A percentile compares a stretch with the other conserved stretches of the same genome.
Evolutionary conservation across 2,329 filamentous ascomycete genomes (phyloP).

Genomic region (Microascus cirrosus): DNA sequence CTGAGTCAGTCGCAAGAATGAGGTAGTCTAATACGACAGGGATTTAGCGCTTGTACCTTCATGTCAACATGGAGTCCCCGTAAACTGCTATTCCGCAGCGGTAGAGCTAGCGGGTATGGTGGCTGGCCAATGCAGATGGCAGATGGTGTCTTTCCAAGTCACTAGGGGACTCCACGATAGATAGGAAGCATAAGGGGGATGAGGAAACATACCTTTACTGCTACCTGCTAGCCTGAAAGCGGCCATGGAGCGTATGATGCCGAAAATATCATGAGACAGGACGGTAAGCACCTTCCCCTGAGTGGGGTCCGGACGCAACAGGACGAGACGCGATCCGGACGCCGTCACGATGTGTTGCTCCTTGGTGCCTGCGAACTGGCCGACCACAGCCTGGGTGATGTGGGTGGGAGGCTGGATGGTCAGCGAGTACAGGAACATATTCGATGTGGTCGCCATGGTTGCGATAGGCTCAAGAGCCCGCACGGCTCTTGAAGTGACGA

Average conservation of each 20-base stretch:
- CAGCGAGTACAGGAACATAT: conserved; percentile 97
- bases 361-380: conserved; percentile 91
- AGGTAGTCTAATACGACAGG: conserved; percentile 64
- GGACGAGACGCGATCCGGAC: conserved; percentile 77
- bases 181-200: conserved; percentile 6
- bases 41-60: conserved; percentile 14
- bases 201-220: conserved; percentile 72
- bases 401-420: conserved; percentile 89
- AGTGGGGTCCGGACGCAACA: conserved; percentile 75
- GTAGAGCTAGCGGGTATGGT: not conserved
- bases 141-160: conserved; percentile 23
- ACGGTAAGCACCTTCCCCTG: conserved; percentile 80
- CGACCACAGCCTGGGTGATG: conserved; percentile 80
- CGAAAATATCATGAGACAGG: conserved; percentile 88
- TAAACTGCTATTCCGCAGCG: not conserved
- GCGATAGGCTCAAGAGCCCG: conserved; percentile 17
- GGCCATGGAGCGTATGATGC: conserved; percentile 82
- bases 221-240: conserved; percentile 88
- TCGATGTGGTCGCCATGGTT: conserved; percentile 91
- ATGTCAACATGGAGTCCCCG: not conserved
- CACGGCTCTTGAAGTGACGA: conserved; percentile 1
- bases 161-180: conserved; percentile 50
- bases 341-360: conserved; percentile 96
- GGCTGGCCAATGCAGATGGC: not conserved
- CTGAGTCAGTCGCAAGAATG: conserved; percentile 90